phyloP scores from a whole-genome alignment of 805 yeast species.

The Saturnispora serradocipensis region DNA sequence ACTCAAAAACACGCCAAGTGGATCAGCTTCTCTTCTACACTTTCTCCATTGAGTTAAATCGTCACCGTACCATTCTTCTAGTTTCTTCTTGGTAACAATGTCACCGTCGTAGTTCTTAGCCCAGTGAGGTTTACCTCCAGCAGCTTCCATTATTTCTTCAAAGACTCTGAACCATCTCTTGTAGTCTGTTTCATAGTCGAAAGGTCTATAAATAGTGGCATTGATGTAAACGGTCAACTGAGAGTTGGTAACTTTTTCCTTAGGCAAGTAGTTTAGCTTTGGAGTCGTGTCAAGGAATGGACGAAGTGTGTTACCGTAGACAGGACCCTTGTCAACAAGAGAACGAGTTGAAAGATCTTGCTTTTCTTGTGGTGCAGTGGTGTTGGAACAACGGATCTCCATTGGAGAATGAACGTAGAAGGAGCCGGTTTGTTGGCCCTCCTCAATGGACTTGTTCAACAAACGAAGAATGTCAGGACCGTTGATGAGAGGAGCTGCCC shows the following conservation, averaged over 20 bases:
- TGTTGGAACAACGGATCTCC: conserved; percentile 89
- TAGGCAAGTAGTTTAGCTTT: conserved; percentile 44
- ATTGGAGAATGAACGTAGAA: conserved; percentile 91
- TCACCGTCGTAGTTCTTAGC: conserved; percentile 88
- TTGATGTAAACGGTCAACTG: conserved; percentile 81
- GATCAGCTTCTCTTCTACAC: conserved; percentile 64
- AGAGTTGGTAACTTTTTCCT: conserved; percentile 49
- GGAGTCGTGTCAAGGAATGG: conserved; percentile 83
- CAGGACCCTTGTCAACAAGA: conserved; percentile 58
- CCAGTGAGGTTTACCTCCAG: conserved; percentile 97
- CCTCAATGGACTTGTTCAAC: conserved; percentile 51
- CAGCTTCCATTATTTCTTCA: conserved; percentile 66
- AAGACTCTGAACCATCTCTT: conserved; percentile 76
- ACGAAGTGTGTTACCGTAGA: conserved; percentile 74
- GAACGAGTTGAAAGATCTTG: conserved; percentile 47
- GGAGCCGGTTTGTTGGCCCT: conserved; percentile 50
- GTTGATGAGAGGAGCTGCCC: conserved; percentile 84
- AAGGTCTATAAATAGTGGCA: conserved; percentile 96
- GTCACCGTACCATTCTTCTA: conserved; percentile 74
- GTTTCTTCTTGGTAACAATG: conserved; percentile 66
- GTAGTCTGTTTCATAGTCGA: conserved; percentile 61
- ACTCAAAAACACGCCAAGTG: conserved; percentile 70
- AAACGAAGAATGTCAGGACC: conserved; percentile 65
- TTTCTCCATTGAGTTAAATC: conserved; percentile 52
- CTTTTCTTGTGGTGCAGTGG: conserved; percentile 39